Percentiles rank a stretch among this genome's conserved stretches.
Conservation (phyloP, 805 yeast species). For the Jamesozyma spencerorum region DNA sequence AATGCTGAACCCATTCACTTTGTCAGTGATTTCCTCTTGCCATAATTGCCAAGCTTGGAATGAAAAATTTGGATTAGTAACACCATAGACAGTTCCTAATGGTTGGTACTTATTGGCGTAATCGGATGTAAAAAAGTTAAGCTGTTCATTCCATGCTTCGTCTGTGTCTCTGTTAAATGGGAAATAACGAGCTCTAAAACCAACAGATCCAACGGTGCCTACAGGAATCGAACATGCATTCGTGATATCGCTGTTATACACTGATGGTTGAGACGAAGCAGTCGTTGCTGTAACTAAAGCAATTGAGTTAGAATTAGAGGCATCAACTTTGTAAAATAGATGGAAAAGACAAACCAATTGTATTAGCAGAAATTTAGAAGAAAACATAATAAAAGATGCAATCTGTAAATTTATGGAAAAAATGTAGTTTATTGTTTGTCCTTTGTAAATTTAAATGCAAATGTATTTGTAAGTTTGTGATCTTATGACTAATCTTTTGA, state of each 20-base stretch:
- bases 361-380: too few relatives aligned
- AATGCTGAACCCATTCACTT: slow-evolving; percentile 12
- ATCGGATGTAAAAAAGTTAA: too few relatives aligned
- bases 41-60: not conserved
- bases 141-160: too few relatives aligned
- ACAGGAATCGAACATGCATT: not conserved
- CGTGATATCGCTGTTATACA: not conserved
- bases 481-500: too few relatives aligned
- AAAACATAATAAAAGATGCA: too few relatives aligned
- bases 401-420: too few relatives aligned
- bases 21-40: not conserved
- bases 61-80: not conserved
- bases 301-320: too few relatives aligned
- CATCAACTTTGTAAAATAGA: too few relatives aligned
- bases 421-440: too few relatives aligned
- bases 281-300: not conserved
- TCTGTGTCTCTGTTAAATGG: not conserved
- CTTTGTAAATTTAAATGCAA: too few relatives aligned
- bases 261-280: not conserved
- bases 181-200: not conserved
- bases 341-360: too few relatives aligned
- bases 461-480: too few relatives aligned
- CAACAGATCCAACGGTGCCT: not conserved
- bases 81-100: not conserved
- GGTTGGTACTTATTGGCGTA: not conserved